phyloP scores from a whole-genome alignment of 2,329 filamentous ascomycete species.

The Rhexocercosporidium sp. region DNA sequence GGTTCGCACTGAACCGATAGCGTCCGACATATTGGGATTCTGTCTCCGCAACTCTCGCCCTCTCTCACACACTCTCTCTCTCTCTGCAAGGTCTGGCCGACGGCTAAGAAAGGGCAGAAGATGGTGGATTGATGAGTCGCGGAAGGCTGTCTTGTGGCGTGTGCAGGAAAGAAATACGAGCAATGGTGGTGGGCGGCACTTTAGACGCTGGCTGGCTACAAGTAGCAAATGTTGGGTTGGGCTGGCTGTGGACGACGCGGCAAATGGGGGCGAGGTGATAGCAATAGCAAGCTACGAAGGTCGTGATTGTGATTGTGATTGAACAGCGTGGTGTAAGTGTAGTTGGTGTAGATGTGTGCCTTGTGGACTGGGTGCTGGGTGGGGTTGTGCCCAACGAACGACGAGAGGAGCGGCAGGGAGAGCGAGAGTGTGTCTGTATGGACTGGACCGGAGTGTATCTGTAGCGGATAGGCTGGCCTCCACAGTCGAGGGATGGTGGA shows the following conservation, averaged over 20 bases:
- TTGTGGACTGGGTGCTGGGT: neutral
- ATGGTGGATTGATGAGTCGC: neutral
- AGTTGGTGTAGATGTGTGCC: neutral
- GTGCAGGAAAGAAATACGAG: neutral
- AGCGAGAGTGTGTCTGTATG: neutral
- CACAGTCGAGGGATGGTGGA: too few relatives aligned
- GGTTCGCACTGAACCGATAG: constrained; percentile 72
- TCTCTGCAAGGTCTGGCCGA: neutral
- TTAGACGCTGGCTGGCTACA: neutral
- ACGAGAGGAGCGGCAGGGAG: neutral
- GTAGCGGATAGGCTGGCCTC: neutral
- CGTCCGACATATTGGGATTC: constrained; percentile 53
- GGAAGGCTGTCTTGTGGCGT: neutral
- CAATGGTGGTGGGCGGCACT: neutral
- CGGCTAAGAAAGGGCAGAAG: neutral
- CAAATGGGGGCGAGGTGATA: neutral
- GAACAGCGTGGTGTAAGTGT: too few relatives aligned
- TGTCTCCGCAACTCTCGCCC: constrained; percentile 1
- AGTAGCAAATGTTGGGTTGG: neutral
- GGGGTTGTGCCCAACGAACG: neutral
- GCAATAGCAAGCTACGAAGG: neutral
- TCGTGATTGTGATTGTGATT: neutral
- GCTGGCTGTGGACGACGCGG: neutral
- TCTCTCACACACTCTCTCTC: too few relatives aligned
- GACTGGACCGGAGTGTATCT: neutral